Percentiles rank a stretch among this genome's conserved stretches.
Evolutionary conservation across 192 early-diverging fungal species (phyloP).

Genomic region (Umbelopsis sp.): DNA sequence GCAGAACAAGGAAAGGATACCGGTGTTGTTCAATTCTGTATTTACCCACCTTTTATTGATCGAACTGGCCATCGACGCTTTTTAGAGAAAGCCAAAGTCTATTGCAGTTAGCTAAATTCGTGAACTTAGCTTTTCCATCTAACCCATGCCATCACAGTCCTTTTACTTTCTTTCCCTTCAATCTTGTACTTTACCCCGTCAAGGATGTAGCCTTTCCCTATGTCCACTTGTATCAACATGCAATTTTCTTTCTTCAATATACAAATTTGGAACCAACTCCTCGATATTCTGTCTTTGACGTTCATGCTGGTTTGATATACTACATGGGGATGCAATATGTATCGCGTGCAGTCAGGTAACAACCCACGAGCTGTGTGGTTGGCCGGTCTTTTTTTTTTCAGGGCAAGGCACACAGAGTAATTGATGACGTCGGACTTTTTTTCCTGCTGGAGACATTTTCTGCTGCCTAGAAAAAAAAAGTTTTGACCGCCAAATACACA

Average conservation of each 20-base stretch:
- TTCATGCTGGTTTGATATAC: background rate
- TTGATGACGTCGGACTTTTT: conserved; percentile 13
- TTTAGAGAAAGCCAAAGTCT: conserved; percentile 37
- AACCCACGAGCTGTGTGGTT: too few species aligned
- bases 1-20: conserved; percentile 37
- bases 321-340: too few species aligned
- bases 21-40: conserved; percentile 36
- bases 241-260: background rate
- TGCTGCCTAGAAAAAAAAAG: too few species aligned
- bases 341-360: too few species aligned
- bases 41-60: conserved; percentile 38
- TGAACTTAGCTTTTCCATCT: background rate
- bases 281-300: background rate
- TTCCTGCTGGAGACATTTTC: background rate
- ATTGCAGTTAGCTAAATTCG: conserved; percentile 13
- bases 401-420: background rate
- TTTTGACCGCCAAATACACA: too few species aligned
- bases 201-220: background rate
- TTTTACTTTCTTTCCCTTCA: too few species aligned
- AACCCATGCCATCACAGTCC: background rate
- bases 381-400: background rate
- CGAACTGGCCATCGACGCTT: conserved; percentile 9
- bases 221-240: background rate
- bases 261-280: background rate
- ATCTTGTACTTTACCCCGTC: conserved; percentile 17